Conservation (phyloP, 257 asterid species). For the Solanum gracilifrons region DNA sequence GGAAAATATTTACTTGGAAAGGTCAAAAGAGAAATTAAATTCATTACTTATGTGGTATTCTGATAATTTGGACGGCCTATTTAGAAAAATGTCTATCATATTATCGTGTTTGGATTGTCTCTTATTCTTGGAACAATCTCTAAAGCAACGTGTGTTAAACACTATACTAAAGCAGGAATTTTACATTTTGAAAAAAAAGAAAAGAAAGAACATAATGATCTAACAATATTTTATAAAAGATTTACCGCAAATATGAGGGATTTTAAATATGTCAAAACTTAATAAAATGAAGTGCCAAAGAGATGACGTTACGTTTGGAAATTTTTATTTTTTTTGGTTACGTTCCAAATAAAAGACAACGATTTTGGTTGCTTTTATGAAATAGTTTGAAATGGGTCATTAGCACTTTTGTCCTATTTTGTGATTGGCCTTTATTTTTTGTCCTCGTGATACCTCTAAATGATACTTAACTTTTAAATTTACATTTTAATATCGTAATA, state of each 20-base stretch:
- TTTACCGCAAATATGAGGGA: background rate
- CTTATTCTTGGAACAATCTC: background rate
- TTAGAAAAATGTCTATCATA: background rate
- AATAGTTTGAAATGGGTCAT: background rate
- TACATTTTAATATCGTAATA: background rate
- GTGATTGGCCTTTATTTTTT: background rate
- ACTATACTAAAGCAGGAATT: background rate
- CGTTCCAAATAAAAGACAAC: background rate
- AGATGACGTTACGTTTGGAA: background rate
- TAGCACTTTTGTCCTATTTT: background rate
- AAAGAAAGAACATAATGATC: too few species aligned
- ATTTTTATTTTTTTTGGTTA: background rate
- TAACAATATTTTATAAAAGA: too few species aligned
- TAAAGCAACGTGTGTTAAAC: background rate
- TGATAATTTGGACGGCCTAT: background rate
- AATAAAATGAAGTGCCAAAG: background rate
- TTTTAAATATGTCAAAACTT: background rate
- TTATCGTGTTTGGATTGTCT: background rate
- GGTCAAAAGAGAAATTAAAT: background rate
- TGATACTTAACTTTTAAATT: background rate
- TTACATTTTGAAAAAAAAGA: background rate
- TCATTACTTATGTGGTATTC: background rate
- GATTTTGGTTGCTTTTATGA: background rate
- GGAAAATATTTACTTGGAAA: background rate
- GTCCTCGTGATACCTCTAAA: background rate